These are phyloP conservation scores for Oryza punctata DNA, from an alignment of 176 grass and related monocot species.

Conservation along the genomic window DNA sequence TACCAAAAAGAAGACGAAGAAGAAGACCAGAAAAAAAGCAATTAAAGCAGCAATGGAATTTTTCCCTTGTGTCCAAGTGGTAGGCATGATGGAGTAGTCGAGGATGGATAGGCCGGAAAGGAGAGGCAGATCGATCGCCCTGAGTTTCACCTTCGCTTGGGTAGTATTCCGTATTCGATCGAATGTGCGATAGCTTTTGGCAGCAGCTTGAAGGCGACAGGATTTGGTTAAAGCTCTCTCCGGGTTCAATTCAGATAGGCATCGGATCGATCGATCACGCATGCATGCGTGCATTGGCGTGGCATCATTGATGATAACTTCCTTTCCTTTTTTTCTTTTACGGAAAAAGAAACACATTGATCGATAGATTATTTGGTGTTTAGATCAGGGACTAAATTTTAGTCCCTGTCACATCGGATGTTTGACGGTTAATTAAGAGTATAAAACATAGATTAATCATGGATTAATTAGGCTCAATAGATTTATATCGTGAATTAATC, in stretches of 20 bases:
- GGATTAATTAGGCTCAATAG: too few relatives aligned
- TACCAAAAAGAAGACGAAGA: background rate
- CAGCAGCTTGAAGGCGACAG: slow-evolving; percentile 18
- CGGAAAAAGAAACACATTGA: too few relatives aligned
- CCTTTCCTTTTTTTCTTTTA: too few relatives aligned
- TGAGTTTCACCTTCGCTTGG: background rate
- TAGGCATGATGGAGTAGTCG: slow-evolving; percentile 18
- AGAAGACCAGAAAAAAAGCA: background rate
- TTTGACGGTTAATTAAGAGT: too few relatives aligned
- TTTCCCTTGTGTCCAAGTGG: slow-evolving; percentile 18
- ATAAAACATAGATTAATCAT: too few relatives aligned
- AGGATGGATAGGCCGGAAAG: background rate
- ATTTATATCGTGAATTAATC: too few relatives aligned
- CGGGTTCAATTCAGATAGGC: slow-evolving; percentile 12
- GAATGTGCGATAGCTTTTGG: background rate
- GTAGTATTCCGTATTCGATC: background rate
- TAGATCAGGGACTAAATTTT: too few relatives aligned
- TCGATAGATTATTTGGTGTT: too few relatives aligned
- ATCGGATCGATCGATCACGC: background rate
- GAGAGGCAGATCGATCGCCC: background rate
- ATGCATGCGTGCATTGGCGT: too few relatives aligned
- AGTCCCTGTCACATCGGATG: too few relatives aligned
- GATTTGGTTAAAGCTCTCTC: background rate
- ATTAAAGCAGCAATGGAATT: background rate
- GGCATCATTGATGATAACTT: too few relatives aligned